Evolutionary conservation across 257 asterid species (phyloP).

Genomic region (Solanum chaucha): DNA sequence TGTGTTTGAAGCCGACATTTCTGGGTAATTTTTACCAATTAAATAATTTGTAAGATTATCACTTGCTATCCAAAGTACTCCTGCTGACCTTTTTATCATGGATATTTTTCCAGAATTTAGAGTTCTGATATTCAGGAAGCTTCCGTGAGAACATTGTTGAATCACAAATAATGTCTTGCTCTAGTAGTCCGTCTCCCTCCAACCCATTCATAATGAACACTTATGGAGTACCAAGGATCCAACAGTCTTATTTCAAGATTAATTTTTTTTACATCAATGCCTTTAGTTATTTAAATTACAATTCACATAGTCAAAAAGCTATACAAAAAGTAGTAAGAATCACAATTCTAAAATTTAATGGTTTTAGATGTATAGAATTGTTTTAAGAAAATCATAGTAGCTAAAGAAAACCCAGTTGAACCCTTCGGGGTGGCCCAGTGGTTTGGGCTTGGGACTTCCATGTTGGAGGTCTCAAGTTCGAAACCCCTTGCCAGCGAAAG

Average conservation of each 20-base stretch:
- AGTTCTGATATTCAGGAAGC: not conserved
- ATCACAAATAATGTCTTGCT: not conserved
- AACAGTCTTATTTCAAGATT: not conserved
- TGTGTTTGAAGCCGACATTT: conserved; percentile 94
- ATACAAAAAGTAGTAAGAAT: not conserved
- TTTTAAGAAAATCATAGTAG: not conserved
- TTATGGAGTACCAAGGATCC: not conserved
- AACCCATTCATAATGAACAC: not conserved
- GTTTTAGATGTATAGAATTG: not conserved
- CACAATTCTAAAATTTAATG: not conserved
- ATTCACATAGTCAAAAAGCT: not conserved
- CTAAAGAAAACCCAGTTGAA: not conserved
- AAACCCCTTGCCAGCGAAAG: too few relatives aligned
- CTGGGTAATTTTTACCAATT: conserved; percentile 40
- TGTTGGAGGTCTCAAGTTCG: too few relatives aligned
- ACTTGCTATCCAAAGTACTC: not conserved
- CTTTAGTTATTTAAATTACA: not conserved
- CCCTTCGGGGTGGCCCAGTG: too few relatives aligned
- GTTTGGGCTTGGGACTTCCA: too few relatives aligned
- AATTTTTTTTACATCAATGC: not conserved
- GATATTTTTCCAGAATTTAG: not conserved
- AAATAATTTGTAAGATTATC: not conserved
- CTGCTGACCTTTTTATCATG: not conserved
- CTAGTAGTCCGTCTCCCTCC: not conserved
- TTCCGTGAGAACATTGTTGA: not conserved